phyloP scores from a whole-genome alignment of 805 yeast species.

The Metschnikowia reukaufii region DNA sequence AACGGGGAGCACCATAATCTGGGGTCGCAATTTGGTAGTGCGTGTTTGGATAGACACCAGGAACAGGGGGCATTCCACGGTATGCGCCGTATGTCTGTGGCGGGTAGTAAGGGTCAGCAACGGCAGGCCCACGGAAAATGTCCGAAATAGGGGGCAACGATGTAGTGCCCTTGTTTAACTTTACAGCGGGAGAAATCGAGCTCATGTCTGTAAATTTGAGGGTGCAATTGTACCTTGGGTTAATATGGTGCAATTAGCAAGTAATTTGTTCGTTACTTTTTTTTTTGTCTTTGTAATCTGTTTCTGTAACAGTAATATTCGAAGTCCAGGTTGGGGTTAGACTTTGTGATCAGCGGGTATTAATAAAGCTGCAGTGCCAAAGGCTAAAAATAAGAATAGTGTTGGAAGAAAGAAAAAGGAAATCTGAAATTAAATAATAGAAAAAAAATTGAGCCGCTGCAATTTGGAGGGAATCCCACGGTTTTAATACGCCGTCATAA shows the following conservation, averaged over 20 bases:
- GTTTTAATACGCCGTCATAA: slow-evolving; percentile 2
- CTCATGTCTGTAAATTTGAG: slow-evolving; percentile 1
- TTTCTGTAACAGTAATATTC: too few species aligned
- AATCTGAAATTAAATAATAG: background rate
- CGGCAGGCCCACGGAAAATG: slow-evolving; percentile 24
- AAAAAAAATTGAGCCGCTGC: background rate
- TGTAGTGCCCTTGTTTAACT: slow-evolving; percentile 24
- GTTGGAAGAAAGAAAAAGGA: background rate
- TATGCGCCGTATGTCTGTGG: slow-evolving; percentile 8
- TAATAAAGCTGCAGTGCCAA: too few species aligned
- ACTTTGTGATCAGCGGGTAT: too few species aligned
- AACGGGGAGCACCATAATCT: slow-evolving; percentile 14
- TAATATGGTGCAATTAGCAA: too few species aligned
- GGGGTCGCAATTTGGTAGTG: slow-evolving; percentile 11
- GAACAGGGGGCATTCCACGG: slow-evolving; percentile 5
- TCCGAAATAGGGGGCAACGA: slow-evolving; percentile 46
- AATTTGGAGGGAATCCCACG: background rate
- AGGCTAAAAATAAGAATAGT: too few species aligned
- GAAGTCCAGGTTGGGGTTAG: too few species aligned
- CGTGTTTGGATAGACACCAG: slow-evolving; percentile 4
- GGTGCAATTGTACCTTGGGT: too few species aligned
- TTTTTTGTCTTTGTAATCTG: background rate
- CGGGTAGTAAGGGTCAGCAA: slow-evolving; percentile 4
- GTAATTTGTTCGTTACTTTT: background rate
- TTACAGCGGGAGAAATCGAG: slow-evolving; percentile 2